Base-by-base conservation (phyloP, 805 yeast genomes). In the Cyberlindnera meyerae region DNA sequence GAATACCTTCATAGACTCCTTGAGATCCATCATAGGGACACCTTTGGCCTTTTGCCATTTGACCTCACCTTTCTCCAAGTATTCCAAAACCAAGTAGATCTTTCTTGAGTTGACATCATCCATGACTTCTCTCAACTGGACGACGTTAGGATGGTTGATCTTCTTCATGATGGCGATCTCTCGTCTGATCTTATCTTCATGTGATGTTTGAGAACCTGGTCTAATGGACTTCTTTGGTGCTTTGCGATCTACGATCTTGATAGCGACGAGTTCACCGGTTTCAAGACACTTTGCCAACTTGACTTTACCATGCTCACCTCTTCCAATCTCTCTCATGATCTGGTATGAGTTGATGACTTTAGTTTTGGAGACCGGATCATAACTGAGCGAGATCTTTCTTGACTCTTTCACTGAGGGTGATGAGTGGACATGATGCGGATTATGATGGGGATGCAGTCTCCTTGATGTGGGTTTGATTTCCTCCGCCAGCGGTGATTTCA, bases 271-370 rank as follows among this genome's bases (percentile, higher is more conserved):
- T 46, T 73, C 78, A 30, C 72, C 67, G 6, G 69, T 60, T n/a
- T 73, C 68, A 37, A 80, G 60, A 55, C 89, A 90, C 42, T 74
- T 74, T 0, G 95, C 98, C 14, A 93, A 69, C 58, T 93, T 93
- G 29, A 93, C 98, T 58, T 87, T 90, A n/a, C 98, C 97, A 61
- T 90, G 97, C 58, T 89, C 96, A n/a, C 98, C 98, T 24, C 84
- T 71, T 9, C 98, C 98, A 20, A 93, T 68, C 62, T 89, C 97
- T 18, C 73, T 70, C 21, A 88, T 62, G 25, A 93, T 84, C 60
- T 93, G 98, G 57, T 89, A 93, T 0, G 94, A 79, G 61, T 93
- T 93, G 43, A 93, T 68, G 24, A 82, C 77, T 55, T 89, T 84
- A 34, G 93, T 75, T 43, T 82, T 79, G 1, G 82, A 77, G 5